Evolutionary conservation across 2,329 filamentous ascomycete species (phyloP), one percentile per base, ranked within the genome.

Genomic region (Colletotrichum abscissum): DNA sequence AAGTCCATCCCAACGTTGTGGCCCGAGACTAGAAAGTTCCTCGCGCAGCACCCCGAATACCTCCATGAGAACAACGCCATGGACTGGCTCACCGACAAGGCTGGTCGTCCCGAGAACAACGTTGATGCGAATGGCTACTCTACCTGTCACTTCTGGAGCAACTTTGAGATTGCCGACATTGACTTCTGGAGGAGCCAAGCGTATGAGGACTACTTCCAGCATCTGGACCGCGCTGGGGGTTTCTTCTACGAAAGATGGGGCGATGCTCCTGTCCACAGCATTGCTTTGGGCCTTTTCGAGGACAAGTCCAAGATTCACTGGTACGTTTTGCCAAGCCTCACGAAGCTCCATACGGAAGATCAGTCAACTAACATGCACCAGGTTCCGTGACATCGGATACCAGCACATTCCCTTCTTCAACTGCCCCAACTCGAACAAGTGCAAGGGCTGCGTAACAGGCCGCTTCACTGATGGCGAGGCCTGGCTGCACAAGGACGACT

Each of bases 191-290:
- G 97, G 62, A 94, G 95, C 80, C 91, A 95, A 81, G 89, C 91
- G 58, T 99, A 99, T 81, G 94, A 97, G 80, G 95, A 97, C 75
- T 99, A 98, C 83, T 99, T 99, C 81, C 92, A 97, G 80, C 95
- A 98, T 82, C 89, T 99, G 42, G 97, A 99, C 83, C 91, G 94
- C 24, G 94, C 95, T 0, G 97, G 97, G 49, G 97, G 97, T 28
- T 99, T 99, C 89, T 99, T 98, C 83, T 99, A 99, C 81, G 97
- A 99, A 86, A 89, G 97, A 78, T 99, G 97, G 97, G 97, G 97
- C 11, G 97, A 99, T 86, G 97, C 97, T 2, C 97, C 97, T 0
- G 97, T 99, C 6, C 97, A 99, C 83, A 97, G 94, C 76, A 95
- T 99, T 78, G 97, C 94, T 0, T 84, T 99, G 55, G 97, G 95